Conservation (phyloP, 2,329 filamentous ascomycete genomes). For the Onygenales sp. region DNA sequence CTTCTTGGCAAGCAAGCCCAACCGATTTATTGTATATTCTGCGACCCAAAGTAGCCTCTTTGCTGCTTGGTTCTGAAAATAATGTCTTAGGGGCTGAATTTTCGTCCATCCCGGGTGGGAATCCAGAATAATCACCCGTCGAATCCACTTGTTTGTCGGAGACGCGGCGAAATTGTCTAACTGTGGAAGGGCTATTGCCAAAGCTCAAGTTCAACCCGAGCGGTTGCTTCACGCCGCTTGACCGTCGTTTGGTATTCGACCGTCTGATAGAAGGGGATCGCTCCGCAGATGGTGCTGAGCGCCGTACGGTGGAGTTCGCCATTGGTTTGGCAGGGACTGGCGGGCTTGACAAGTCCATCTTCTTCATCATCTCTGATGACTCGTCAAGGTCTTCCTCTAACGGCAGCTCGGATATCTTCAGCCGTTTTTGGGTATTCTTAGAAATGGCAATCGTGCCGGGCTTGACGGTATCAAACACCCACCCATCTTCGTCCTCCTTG, state of each 20-base stretch:
- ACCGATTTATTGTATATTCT: slow-evolving; percentile 72
- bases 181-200: slow-evolving; percentile 85
- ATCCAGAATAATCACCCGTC: slow-evolving; percentile 16
- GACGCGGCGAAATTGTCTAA: slow-evolving; percentile 82
- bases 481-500: slow-evolving; percentile 66
- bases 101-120: slow-evolving; percentile 26
- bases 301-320: slow-evolving; percentile 48
- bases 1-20: slow-evolving; percentile 73
- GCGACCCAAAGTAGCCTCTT: slow-evolving; percentile 74
- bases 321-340: slow-evolving; percentile 37
- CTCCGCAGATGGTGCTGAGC: slow-evolving; percentile 34
- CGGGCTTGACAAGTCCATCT: slow-evolving; percentile 33
- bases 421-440: slow-evolving; percentile 41
- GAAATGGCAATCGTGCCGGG: slow-evolving; percentile 51
- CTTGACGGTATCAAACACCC: slow-evolving; percentile 93
- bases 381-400: slow-evolving; percentile 27
- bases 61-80: slow-evolving; percentile 39
- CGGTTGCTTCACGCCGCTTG: slow-evolving; percentile 58
- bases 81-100: slow-evolving; percentile 29
- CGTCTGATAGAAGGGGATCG: slow-evolving; percentile 33
- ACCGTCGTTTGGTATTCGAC: slow-evolving; percentile 31
- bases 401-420: slow-evolving; percentile 33
- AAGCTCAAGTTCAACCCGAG: slow-evolving; percentile 85
- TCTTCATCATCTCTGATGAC: slow-evolving; percentile 30
- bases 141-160: slow-evolving; percentile 52